phyloP scores from a whole-genome alignment of 352 stramenopile species.

The Peronospora belbahrii region DNA sequence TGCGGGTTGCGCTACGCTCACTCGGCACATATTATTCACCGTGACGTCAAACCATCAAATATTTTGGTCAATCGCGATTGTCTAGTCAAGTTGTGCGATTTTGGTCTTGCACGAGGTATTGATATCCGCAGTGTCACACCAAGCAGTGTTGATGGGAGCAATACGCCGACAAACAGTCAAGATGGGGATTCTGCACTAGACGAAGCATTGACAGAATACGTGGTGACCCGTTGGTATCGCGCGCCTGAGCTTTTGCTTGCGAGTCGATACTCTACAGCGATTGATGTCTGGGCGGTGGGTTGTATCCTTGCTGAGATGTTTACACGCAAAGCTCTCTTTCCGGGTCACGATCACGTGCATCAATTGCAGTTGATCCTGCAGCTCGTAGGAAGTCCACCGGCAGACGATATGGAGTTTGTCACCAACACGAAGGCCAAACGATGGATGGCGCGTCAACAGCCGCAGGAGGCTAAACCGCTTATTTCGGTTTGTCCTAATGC shows the following conservation, averaged over 20 bases:
- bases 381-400: slow-evolving; percentile 51
- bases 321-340: slow-evolving; percentile 68
- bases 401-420: slow-evolving; percentile 69
- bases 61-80: slow-evolving; percentile 91
- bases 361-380: slow-evolving; percentile 87
- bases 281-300: slow-evolving; percentile 94
- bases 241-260: slow-evolving; percentile 90
- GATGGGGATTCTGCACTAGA: slow-evolving; percentile 36
- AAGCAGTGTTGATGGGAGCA: slow-evolving; percentile 19
- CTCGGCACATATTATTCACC: slow-evolving; percentile 79
- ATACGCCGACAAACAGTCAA: slow-evolving; percentile 23
- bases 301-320: slow-evolving; percentile 99
- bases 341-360: slow-evolving; percentile 79
- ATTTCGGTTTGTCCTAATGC: slow-evolving; percentile 46
- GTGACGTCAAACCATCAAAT: slow-evolving; percentile 96
- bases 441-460: slow-evolving; percentile 72
- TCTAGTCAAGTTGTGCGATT: slow-evolving; percentile 87
- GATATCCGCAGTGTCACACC: slow-evolving; percentile 28
- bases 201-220: slow-evolving; percentile 83
- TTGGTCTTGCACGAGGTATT: slow-evolving; percentile 79
- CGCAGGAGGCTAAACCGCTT: slow-evolving; percentile 46
- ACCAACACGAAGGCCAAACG: slow-evolving; percentile 79
- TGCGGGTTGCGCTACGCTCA: slow-evolving; percentile 78
- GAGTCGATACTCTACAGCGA: slow-evolving; percentile 91
- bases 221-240: slow-evolving; percentile 92